Conservation (phyloP, 257 asterid species). For the Jasminum sambac region DNA sequence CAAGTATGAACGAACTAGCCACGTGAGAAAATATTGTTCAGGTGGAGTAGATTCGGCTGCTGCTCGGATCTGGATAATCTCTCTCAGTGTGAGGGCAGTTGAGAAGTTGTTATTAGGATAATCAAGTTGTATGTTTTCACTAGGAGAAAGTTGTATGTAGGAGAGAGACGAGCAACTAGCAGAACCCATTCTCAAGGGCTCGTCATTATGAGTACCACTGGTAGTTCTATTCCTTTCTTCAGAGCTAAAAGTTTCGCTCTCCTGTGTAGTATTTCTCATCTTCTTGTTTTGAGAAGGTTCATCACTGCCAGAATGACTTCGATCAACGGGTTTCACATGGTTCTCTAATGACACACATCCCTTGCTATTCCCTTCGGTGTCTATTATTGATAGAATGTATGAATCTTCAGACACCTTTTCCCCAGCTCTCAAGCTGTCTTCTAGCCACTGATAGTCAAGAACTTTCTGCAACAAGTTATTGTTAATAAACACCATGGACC, state of each 20-base stretch:
- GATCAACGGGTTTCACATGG: constrained; percentile 29
- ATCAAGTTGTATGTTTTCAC: constrained; percentile 27
- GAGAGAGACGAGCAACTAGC: constrained; percentile 42
- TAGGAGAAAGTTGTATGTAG: no score
- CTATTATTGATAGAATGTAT: constrained; percentile 47
- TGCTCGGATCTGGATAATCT: no score
- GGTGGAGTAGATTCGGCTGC: no score
- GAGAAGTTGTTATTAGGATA: no score
- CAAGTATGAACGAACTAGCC: no score
- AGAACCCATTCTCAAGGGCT: constrained; percentile 32
- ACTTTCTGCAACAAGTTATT: constrained; percentile 51
- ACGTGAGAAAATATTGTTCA: no score
- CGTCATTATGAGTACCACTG: constrained; percentile 21
- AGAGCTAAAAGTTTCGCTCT: constrained; percentile 31
- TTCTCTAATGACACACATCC: constrained; percentile 26
- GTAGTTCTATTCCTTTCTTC: constrained; percentile 25
- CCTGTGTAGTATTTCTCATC: constrained; percentile 46
- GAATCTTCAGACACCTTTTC: constrained; percentile 62
- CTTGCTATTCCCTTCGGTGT: constrained; percentile 24
- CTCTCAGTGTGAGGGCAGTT: no score
- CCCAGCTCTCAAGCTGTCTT: constrained; percentile 77
- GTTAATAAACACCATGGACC: constrained; percentile 11
- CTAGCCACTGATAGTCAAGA: constrained; percentile 79
- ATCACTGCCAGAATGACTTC: constrained; percentile 26
- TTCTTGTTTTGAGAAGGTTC: constrained; percentile 44